Evolutionary conservation across 306 rosid species (phyloP).

Genomic region (Citrullus amarus): DNA sequence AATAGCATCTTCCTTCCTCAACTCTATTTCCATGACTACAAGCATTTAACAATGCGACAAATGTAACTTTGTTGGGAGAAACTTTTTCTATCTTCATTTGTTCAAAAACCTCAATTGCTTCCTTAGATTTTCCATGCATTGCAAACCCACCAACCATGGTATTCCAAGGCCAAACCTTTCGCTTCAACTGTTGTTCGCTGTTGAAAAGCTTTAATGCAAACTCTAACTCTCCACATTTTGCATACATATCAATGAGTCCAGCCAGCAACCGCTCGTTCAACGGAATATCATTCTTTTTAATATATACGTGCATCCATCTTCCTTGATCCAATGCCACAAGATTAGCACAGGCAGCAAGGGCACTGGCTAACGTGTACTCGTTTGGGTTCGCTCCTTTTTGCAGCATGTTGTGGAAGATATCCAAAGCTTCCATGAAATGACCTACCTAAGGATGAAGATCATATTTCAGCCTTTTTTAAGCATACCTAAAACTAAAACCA

Average conservation of each 20-base stretch:
- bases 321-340: slow-evolving; percentile 62
- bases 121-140: slow-evolving; percentile 50
- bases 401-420: slow-evolving; percentile 54
- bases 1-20: slow-evolving; percentile 35
- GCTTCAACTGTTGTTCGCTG: not conserved
- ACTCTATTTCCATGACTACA: slow-evolving; percentile 64
- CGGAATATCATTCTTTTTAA: slow-evolving; percentile 31
- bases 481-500: not conserved
- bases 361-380: slow-evolving; percentile 48
- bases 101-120: slow-evolving; percentile 36
- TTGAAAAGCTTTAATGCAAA: slow-evolving; percentile 36
- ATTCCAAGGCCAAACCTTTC: slow-evolving; percentile 59
- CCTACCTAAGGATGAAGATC: slow-evolving; percentile 3
- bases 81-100: slow-evolving; percentile 39
- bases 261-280: slow-evolving; percentile 42
- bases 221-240: slow-evolving; percentile 60
- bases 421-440: slow-evolving; percentile 32
- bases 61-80: slow-evolving; percentile 49
- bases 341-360: slow-evolving; percentile 60
- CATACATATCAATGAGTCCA: slow-evolving; percentile 47
- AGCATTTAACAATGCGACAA: slow-evolving; percentile 49
- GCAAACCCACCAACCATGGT: slow-evolving; percentile 74
- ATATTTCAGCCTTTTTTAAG: not conserved
- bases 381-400: slow-evolving; percentile 39
- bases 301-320: slow-evolving; percentile 56